phyloP scores from a whole-genome alignment of 75 land plant genomes.

The Gnetum montanum region DNA sequence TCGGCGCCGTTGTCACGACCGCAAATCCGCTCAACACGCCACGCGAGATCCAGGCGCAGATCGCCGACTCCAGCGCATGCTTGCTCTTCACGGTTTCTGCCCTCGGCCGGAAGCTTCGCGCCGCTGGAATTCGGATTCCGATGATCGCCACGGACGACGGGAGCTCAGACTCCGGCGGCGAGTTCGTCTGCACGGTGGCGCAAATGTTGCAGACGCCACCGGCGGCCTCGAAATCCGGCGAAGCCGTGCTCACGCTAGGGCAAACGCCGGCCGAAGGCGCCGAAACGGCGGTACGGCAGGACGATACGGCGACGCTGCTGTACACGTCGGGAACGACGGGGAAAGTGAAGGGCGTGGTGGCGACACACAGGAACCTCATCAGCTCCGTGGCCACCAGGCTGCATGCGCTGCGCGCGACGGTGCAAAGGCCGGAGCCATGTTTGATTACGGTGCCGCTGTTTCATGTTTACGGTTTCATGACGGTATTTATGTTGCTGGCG shows the following conservation, averaged over 20 bases:
- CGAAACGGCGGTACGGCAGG: constrained; percentile 20
- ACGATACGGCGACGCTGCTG: constrained; percentile 61
- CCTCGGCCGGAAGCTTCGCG: constrained; percentile 42
- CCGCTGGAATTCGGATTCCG: constrained; percentile 10
- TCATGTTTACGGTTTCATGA: constrained; percentile 58
- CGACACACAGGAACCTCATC: constrained; percentile 53
- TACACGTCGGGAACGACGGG: constrained; percentile 93
- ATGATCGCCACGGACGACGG: too few relatives aligned
- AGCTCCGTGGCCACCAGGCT: constrained; percentile 12
- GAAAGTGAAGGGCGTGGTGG: constrained; percentile 48
- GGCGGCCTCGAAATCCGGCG: too few relatives aligned
- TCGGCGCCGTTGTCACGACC: constrained; percentile 89
- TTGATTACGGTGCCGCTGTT: constrained; percentile 55
- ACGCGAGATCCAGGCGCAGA: constrained; percentile 68
- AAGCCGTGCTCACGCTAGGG: too few relatives aligned
- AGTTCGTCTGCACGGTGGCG: too few relatives aligned
- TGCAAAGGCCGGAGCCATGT: constrained; percentile 6
- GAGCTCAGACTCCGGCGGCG: too few relatives aligned
- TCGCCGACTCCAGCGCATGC: constrained; percentile 47
- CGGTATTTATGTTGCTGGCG: background rate
- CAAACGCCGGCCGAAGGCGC: too few relatives aligned
- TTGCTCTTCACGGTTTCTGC: constrained; percentile 38
- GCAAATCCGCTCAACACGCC: constrained; percentile 86
- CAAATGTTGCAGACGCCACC: background rate
- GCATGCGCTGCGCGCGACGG: background rate